Base-by-base conservation (phyloP, 2,329 filamentous ascomycete genomes). In the Hansfordia pulvinata region DNA sequence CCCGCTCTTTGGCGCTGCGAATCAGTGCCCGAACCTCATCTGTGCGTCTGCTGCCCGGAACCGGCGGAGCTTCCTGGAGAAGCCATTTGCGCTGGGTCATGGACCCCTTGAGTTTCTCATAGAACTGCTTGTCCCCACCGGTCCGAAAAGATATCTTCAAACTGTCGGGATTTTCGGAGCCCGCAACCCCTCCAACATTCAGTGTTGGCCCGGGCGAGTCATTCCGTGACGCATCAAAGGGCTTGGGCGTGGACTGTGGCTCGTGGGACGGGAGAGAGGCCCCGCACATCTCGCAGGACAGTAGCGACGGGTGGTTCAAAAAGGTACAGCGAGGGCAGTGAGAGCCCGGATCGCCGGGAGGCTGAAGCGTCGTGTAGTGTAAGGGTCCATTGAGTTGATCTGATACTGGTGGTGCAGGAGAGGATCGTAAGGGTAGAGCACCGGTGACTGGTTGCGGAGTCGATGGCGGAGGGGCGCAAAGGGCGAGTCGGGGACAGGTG, bases 71-170 rank as follows among this genome's bases (percentile, higher is more conserved):
- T 43, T 81, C 77, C 30, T 90, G 80, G 1, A 94, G 64, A 3
- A 98, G 65, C 90, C 90, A 98, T 60, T 96, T 96, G 10, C 90
- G 72, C 50, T 98, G 90, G 2, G 85, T 76, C 52, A 96, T 69
- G 7, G 85, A 80, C 6, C 75, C 75, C 44, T 93, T 96, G 3
- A 98, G 62, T 25, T 86, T 69, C 40, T 96, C 90, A 38, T 81
- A 75, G 37, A 98, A 93, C 5, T 84, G 77, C 52, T 85, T 88
- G 33, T 86, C 88, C 1, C 90, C 90, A 3, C 88, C 86, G 18
- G 64, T 71, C 17, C 90, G 76, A 41, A 98, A 98, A 0, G 90
- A 96, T 20, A 98, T 59, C 48, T 94, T 98, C 40, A 96, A 72
- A 35, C 69, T 77, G 36, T 92, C 83, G 3, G 64, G 65, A 3